Evolutionary conservation across 208 protist genomes (phyloP).

Genomic region (Trypanosomatidae sp.): DNA sequence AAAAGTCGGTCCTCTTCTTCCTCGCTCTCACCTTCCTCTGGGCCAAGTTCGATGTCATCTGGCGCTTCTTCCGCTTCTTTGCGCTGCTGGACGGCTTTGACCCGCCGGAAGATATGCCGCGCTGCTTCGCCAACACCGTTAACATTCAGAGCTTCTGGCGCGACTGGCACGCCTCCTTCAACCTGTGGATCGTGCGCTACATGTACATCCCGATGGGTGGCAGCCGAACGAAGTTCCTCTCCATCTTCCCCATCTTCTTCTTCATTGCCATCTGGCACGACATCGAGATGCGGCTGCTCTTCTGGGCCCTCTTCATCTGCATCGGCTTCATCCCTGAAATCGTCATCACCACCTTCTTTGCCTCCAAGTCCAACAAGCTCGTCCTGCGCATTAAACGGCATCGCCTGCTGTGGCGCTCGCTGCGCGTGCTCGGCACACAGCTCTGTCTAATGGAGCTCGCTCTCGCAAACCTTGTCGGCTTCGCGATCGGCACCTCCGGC

Average conservation of each 20-base stretch:
- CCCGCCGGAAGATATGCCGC: conserved; percentile 87
- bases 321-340: conserved; percentile 71
- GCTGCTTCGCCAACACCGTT: conserved; percentile 88
- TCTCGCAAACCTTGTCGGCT: conserved; percentile 74
- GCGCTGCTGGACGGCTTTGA: conserved; percentile 87
- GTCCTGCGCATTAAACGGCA: conserved; percentile 23
- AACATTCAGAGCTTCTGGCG: conserved; percentile 92
- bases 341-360: conserved; percentile 47
- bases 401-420: conserved; percentile 34
- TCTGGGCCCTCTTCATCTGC: conserved; percentile 74
- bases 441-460: conserved; percentile 54
- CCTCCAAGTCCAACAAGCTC: conserved; percentile 23
- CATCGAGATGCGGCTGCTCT: conserved; percentile 68
- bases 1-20: conserved; percentile 37
- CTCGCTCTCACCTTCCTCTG: conserved; percentile 84
- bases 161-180: conserved; percentile 93
- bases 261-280: conserved; percentile 94
- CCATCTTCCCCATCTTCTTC: conserved; percentile 89
- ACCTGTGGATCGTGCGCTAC: conserved; percentile 94
- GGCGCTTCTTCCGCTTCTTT: conserved; percentile 87
- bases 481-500: conserved; percentile 39
- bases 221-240: conserved; percentile 47
- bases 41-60: conserved; percentile 92
- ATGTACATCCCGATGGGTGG: conserved; percentile 94
- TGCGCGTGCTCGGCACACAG: conserved; percentile 41